Evolutionary conservation across 2,329 filamentous ascomycete genomes (phyloP), one percentile per base, ranked within the genome.

Genomic region (Penicillium decumbens): DNA sequence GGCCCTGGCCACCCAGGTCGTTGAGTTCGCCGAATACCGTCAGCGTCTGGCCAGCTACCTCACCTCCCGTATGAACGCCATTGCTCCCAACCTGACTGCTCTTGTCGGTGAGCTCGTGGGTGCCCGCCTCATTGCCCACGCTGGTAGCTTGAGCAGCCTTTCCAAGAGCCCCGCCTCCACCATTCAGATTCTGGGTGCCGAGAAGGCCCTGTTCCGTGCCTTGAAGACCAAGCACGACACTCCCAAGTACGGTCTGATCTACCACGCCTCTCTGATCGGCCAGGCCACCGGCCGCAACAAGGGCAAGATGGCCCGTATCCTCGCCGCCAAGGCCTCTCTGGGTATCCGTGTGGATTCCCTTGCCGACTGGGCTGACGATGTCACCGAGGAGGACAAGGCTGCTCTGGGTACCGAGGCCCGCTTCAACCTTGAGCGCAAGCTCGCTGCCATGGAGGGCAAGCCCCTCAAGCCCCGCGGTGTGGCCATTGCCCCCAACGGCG

Each of bases 181-280:
- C 56, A 89, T 98, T 60, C 93, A 98, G 79, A 96, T 98, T 66
- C 84, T 97, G 49, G 93, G 93, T 78, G 93, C 93, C 53, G 93
- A 98, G 78, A 98, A 98, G 81, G 93, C 93, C 6, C 83, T 98
- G 39, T 98, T 98, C 85, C 85, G 93, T 66, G 93, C 93, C 18
- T 80, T 98, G 57, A 98, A 98, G 83, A 98, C 93, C 43, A 97
- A 98, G 81, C 92, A 97, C 73, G 90, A 96, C 68, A 98, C 93
- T 33, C 93, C 93, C 68, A 98, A 97, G 75, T 98, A 97, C 66
- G 93, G 93, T 80, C 80, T 95, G 58, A 89, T 95, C 70, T 95
- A 93, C 76, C 88, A 95, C 73, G 87, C 88, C 42, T 93, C 89
- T 25, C 82, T 98, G 40, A 95, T 98, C 58, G 95, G 93, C 39